A percentile compares a stretch with the other conserved stretches of the same genome.
Conservation (phyloP, 2,329 filamentous ascomycete species). For the Lasiodiplodia sp. region DNA sequence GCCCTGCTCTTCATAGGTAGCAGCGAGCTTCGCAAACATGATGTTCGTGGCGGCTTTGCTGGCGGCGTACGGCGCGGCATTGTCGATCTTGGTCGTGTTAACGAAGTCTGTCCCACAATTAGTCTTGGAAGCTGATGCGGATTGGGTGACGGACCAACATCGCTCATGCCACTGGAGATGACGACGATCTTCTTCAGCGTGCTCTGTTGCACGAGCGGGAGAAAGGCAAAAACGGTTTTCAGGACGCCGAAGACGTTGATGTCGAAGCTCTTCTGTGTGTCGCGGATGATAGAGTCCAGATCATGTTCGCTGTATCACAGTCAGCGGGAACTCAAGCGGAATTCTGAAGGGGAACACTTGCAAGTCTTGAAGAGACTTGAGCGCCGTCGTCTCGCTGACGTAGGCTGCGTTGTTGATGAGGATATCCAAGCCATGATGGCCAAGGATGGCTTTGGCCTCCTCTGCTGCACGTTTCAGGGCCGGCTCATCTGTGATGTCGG, state of each 20-base stretch:
- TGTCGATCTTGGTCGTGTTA: constrained; percentile 46
- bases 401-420: constrained; percentile 60
- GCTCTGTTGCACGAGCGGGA: constrained; percentile 61
- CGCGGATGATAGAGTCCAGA: constrained; percentile 43
- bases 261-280: constrained; percentile 46
- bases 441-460: constrained; percentile 34
- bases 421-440: constrained; percentile 53
- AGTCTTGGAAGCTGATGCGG: background rate
- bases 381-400: constrained; percentile 41
- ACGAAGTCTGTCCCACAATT: constrained; percentile 43
- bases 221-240: constrained; percentile 61
- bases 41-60: constrained; percentile 63
- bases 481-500: constrained; percentile 36
- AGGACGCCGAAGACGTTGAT: constrained; percentile 62
- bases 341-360: constrained; percentile 38
- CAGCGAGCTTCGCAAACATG: constrained; percentile 56
- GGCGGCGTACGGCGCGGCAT: constrained; percentile 53
- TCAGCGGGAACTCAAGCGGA: background rate
- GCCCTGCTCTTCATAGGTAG: constrained; percentile 57
- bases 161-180: constrained; percentile 57
- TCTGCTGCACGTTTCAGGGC: constrained; percentile 36
- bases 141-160: constrained; percentile 39
- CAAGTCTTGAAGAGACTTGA: constrained; percentile 48
- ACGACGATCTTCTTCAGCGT: constrained; percentile 62
- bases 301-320: constrained; percentile 38